phyloP scores from a whole-genome alignment of 345 rosid species.

The Arabidopsis suecica region DNA sequence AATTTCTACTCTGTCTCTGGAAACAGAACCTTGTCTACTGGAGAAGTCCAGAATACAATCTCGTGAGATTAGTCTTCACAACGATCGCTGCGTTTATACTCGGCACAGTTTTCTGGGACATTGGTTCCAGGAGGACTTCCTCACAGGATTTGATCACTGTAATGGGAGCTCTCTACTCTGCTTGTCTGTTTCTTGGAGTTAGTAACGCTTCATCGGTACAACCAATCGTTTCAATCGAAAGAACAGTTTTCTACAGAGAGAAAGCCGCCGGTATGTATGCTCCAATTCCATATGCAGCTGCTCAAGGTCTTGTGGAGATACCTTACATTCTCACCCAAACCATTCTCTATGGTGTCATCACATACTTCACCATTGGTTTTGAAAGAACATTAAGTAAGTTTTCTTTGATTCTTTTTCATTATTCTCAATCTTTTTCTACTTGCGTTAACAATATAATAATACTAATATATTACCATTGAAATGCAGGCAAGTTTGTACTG shows the following conservation, averaged over 20 bases:
- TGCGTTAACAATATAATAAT: not conserved
- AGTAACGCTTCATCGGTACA: constrained; percentile 89
- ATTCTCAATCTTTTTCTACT: constrained; percentile 1
- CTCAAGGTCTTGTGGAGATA: constrained; percentile 94
- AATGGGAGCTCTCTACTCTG: constrained; percentile 87
- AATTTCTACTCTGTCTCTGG: constrained; percentile 70
- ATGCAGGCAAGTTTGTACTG: constrained; percentile 76
- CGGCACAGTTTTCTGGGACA: constrained; percentile 82
- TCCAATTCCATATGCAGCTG: constrained; percentile 75
- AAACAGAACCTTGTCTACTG: constrained; percentile 92
- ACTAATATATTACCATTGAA: not conserved
- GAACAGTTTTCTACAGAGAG: constrained; percentile 92
- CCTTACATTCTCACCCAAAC: constrained; percentile 83
- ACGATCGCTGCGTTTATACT: constrained; percentile 61
- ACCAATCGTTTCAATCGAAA: constrained; percentile 85
- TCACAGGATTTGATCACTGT: constrained; percentile 62
- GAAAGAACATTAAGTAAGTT: constrained; percentile 74
- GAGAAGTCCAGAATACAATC: constrained; percentile 92
- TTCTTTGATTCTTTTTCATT: not conserved
- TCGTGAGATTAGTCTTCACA: constrained; percentile 70
- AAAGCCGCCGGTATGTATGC: constrained; percentile 90
- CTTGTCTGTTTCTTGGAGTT: constrained; percentile 86
- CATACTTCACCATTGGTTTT: constrained; percentile 81
- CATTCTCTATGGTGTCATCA: constrained; percentile 71
- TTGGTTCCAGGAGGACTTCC: constrained; percentile 68